Base-by-base conservation (phyloP, 306 rosid species). In the Parietaria judaica region DNA sequence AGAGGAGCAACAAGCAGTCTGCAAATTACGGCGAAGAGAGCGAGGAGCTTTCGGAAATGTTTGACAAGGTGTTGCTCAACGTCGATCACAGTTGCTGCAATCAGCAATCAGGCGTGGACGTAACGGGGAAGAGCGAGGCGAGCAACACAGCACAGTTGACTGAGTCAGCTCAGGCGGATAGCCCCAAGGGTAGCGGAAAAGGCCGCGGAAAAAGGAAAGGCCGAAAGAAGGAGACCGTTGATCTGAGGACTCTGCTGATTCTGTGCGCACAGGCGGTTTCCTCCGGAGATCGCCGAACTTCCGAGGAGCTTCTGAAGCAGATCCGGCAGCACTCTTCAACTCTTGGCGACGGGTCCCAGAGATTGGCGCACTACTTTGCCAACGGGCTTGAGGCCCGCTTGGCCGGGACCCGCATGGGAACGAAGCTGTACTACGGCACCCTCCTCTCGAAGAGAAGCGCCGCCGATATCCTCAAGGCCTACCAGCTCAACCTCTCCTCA, bases 211-310 rank as follows among this genome's bases (percentile, higher is more conserved):
- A 64, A 68, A 69, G 60, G 39, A 66, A 69, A 36, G 67, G 56
- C 14, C 60, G 52, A 51, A 69, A 70, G 66, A 70, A 61, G 58
- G 69, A 61, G 36, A 63, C 72, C 10, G 80, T 76, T n/a, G 80
- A 76, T 62, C 63, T 76, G 48, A 57, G 73, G 41, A 66, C 56
- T 37, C 76, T 76, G 13, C 66, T 76, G 69, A 76, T 70, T 45
- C 60, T 60, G 23, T 76, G 80, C 38, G 80, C 80, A 15, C 80
- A 76, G 58, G 73, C 76, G 35, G 73, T 76, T 58, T 70, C 80
- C 12, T 8, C 39, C 46, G 51, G 66, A 57, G 76, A 70, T 61
- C 31, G 36, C 38, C 55, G 76, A 43, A 70, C 66, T 36, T 45
- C 70, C 8, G 1, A 15, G 9, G 76, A 76, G 48, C 66, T 70